Conservation (phyloP, 164 flowering plant species). For the Nelumbo lutea region DNA sequence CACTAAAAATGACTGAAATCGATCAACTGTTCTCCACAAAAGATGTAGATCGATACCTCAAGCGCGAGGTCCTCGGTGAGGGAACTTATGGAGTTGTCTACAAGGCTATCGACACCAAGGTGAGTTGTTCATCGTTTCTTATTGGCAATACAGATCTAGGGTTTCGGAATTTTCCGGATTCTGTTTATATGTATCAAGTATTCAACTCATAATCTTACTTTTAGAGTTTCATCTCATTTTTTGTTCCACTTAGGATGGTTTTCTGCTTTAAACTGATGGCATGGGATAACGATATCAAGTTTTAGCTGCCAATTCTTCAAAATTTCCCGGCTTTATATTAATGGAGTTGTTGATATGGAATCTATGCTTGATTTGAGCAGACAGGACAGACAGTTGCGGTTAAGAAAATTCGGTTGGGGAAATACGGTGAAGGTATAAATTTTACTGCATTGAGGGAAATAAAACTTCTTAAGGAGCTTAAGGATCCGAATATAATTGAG, state of each 20-base stretch:
- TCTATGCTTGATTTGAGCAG: constrained; percentile 35
- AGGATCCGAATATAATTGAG: constrained; percentile 85
- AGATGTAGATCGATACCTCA: constrained; percentile 81
- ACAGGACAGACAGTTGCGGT: constrained; percentile 82
- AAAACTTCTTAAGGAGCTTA: constrained; percentile 87
- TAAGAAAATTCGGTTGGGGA: constrained; percentile 90
- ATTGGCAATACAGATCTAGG: constrained; percentile 1
- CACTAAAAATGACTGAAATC: constrained; percentile 36
- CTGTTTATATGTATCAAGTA: not conserved
- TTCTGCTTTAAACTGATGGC: not conserved
- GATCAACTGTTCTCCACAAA: constrained; percentile 41
- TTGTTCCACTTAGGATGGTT: not conserved
- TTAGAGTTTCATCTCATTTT: not conserved
- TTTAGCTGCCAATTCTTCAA: too few relatives aligned
- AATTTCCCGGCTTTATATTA: not conserved
- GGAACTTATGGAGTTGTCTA: constrained; percentile 97
- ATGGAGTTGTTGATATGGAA: not conserved
- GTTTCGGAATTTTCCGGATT: not conserved
- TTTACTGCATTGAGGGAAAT: constrained; percentile 94
- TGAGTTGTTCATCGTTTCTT: constrained; percentile 7
- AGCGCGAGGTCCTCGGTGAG: constrained; percentile 84
- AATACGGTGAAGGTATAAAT: constrained; percentile 93
- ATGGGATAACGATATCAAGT: not conserved
- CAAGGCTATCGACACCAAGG: constrained; percentile 93
- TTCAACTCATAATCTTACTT: not conserved